phyloP scores from a whole-genome alignment of 805 yeast species.

The Danielia reshetovae region DNA sequence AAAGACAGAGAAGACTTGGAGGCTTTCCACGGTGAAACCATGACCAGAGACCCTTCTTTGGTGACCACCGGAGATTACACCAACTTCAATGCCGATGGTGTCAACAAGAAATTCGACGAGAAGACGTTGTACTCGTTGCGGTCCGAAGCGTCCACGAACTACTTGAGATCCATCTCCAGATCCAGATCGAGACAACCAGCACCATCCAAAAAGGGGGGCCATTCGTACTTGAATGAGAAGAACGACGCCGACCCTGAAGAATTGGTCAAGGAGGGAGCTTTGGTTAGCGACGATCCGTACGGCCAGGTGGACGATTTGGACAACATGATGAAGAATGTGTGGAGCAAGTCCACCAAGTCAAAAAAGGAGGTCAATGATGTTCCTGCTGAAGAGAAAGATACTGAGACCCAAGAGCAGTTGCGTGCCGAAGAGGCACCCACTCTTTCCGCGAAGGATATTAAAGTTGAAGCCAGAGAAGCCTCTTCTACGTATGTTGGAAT shows the following conservation, averaged over 20 bases:
- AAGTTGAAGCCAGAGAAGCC: conserved; percentile 6
- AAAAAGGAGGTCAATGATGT: conserved; percentile 13
- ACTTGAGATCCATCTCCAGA: conserved; percentile 62
- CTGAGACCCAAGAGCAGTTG: conserved; percentile 8
- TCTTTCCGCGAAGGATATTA: conserved; percentile 1
- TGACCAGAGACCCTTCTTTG: conserved; percentile 34
- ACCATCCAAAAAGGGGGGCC: conserved; percentile 1
- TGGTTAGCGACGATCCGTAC: conserved; percentile 48
- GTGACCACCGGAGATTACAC: conserved; percentile 46
- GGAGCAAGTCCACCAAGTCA: conserved; percentile 14
- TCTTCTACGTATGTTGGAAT: no score
- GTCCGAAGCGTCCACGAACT: conserved; percentile 45
- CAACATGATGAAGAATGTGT: conserved; percentile 46
- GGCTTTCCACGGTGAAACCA: conserved; percentile 5
- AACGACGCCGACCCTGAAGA: conserved; percentile 33
- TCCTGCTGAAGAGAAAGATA: conserved; percentile 12
- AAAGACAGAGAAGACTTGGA: conserved; percentile 5
- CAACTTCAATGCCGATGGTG: conserved; percentile 39
- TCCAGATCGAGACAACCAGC: conserved; percentile 49
- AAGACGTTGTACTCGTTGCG: conserved; percentile 27
- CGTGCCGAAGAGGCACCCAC: conserved; percentile 1
- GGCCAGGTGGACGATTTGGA: conserved; percentile 46
- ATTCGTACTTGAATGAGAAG: conserved; percentile 21
- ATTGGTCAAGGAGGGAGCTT: conserved; percentile 54
- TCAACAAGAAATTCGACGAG: conserved; percentile 13